phyloP scores from a whole-genome alignment of 1,284 basidiomycete genomes.

The Anthracocystis panici-leucophaei region DNA sequence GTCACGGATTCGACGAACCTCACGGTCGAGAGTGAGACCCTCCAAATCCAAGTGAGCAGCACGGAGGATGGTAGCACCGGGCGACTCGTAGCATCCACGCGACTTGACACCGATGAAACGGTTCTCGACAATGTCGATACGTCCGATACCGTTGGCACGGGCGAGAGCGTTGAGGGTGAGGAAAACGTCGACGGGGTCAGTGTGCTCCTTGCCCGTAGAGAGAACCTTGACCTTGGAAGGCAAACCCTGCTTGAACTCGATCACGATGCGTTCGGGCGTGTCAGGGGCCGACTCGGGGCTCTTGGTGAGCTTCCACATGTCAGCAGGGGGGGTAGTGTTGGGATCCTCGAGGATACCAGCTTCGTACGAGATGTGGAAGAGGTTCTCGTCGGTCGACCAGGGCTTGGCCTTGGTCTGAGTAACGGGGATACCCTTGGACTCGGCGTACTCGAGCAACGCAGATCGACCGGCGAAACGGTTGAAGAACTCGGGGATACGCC shows the following conservation, averaged over 20 bases:
- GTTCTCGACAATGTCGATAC: conserved; percentile 99
- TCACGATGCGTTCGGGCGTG: conserved; percentile 80
- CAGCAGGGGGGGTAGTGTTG: conserved; percentile 90
- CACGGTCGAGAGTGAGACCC: conserved; percentile 95
- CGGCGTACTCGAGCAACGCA: conserved; percentile 90
- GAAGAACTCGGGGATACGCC: conserved; percentile 97
- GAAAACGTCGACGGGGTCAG: conserved; percentile 97
- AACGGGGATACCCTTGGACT: conserved; percentile 89
- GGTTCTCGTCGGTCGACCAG: conserved; percentile 96
- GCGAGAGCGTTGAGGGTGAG: conserved; percentile 89
- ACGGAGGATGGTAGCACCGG: conserved; percentile 94
- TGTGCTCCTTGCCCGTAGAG: conserved; percentile 71
- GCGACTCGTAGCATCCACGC: conserved; percentile 97
- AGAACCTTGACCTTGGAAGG: conserved; percentile 70
- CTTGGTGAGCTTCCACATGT: conserved; percentile 99
- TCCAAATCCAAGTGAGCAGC: conserved; percentile 96
- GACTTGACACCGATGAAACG: conserved; percentile 99
- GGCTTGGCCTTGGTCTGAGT: conserved; percentile 96
- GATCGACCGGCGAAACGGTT: conserved; percentile 95
- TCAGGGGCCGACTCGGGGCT: conserved; percentile 85
- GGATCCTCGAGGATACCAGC: conserved; percentile 98
- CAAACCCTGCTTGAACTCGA: conserved; percentile 81
- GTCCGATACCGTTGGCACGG: conserved; percentile 92
- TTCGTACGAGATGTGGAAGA: conserved; percentile 99
- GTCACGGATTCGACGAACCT: conserved; percentile 93